Evolutionary conservation across 1,139 yeast species (phyloP).

Genomic region (Kodamaea sp.): DNA sequence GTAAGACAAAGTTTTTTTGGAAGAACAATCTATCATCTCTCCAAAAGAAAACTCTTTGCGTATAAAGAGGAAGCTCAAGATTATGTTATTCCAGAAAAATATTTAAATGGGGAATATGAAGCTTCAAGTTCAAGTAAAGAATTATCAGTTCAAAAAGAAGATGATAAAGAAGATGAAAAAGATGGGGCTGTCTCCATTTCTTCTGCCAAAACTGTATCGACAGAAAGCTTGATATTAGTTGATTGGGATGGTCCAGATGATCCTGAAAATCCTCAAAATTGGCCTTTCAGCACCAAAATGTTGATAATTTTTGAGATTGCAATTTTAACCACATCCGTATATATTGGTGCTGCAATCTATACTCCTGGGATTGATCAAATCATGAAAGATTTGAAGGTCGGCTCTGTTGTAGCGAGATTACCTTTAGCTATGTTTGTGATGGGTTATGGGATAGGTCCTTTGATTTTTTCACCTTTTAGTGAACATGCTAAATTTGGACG

Average conservation of each 20-base stretch:
- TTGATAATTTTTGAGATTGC: constrained; percentile 39
- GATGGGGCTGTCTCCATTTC: background rate
- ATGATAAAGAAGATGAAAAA: background rate
- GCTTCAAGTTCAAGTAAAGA: no score
- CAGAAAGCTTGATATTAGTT: constrained; percentile 14
- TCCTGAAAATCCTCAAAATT: constrained; percentile 56
- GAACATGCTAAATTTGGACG: constrained; percentile 51
- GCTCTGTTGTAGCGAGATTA: constrained; percentile 25
- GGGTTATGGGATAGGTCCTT: constrained; percentile 41
- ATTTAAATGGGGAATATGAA: constrained; percentile 9
- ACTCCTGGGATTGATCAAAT: constrained; percentile 49
- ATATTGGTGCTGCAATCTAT: constrained; percentile 59
- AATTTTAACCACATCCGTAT: constrained; percentile 48
- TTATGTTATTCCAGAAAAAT: constrained; percentile 28
- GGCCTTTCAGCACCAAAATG: constrained; percentile 40
- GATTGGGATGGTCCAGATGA: constrained; percentile 51
- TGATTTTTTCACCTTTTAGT: constrained; percentile 35
- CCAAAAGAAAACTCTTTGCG: constrained; percentile 22
- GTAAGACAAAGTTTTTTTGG: constrained; percentile 31
- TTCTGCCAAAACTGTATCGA: background rate
- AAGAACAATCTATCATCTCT: constrained; percentile 25
- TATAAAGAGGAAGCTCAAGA: constrained; percentile 27
- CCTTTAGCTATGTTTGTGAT: constrained; percentile 36
- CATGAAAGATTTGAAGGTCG: constrained; percentile 25
- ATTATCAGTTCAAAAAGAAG: no score